A percentile compares a stretch with the other conserved stretches of the same genome.
phyloP scores from a whole-genome alignment of 495 filamentous ascomycete species.

The Arthonia radiata region DNA sequence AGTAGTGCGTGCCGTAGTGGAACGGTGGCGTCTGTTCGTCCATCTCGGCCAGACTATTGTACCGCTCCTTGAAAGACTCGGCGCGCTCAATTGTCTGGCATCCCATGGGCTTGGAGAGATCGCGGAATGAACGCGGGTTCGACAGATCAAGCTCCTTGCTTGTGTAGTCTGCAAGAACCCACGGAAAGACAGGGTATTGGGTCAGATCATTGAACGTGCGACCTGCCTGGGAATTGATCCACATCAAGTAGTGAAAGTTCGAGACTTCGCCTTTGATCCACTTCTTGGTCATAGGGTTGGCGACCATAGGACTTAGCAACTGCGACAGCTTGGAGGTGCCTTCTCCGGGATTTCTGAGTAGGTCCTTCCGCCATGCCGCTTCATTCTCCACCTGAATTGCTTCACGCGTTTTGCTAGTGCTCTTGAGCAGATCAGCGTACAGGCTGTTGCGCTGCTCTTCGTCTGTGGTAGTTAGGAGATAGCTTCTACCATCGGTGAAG shows the following conservation, averaged over 20 bases:
- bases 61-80: conserved; percentile 54
- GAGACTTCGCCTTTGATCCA: conserved; percentile 91
- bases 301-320: conserved; percentile 52
- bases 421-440: conserved; percentile 52
- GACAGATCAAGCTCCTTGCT: conserved; percentile 81
- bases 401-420: conserved; percentile 41
- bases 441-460: conserved; percentile 50
- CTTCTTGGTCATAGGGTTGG: conserved; percentile 64
- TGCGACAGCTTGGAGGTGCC: conserved; percentile 55
- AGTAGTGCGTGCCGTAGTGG: conserved; percentile 96
- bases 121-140: conserved; percentile 63
- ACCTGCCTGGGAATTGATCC: conserved; percentile 91
- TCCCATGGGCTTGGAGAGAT: conserved; percentile 90
- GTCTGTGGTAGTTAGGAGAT: conserved; percentile 63
- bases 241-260: conserved; percentile 96
- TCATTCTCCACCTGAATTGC: conserved; percentile 30
- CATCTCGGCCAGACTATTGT: conserved; percentile 76
- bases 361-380: conserved; percentile 57
- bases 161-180: conserved; percentile 88
- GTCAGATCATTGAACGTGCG: conserved; percentile 95
- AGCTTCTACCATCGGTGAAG: conserved; percentile 89
- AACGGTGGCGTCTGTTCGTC: conserved; percentile 57
- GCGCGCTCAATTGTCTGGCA: conserved; percentile 59
- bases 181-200: conserved; percentile 94
- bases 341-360: conserved; percentile 63